phyloP scores from a whole-genome alignment of 331 rosid genomes.

The Arachis monticola region DNA sequence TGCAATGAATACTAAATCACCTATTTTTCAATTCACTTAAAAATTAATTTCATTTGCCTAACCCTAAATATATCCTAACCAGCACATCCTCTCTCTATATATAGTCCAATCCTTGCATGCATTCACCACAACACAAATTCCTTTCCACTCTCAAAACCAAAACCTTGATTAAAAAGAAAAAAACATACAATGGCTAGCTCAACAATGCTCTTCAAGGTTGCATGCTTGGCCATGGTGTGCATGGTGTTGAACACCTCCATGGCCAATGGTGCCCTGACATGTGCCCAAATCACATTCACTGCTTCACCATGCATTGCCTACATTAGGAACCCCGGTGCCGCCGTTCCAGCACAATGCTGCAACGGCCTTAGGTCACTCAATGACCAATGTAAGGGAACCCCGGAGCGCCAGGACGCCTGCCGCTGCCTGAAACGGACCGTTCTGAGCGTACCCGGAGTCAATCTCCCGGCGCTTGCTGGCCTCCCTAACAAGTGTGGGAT shows the following conservation, averaged over 20 bases:
- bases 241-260: conserved; percentile 9
- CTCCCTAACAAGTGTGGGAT: conserved; percentile 31
- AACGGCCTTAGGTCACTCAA: background rate
- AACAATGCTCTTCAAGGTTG: background rate
- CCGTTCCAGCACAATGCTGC: conserved; percentile 35
- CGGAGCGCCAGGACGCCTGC: conserved; percentile 31
- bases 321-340: background rate
- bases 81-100: too few species aligned
- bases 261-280: conserved; percentile 23
- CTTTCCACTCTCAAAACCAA: background rate
- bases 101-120: background rate
- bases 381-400: background rate
- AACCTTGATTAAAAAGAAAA: background rate
- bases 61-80: too few species aligned
- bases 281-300: background rate
- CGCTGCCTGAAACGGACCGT: conserved; percentile 11
- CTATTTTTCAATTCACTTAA: too few species aligned
- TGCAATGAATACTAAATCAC: too few species aligned
- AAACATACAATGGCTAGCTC: conserved; percentile 15
- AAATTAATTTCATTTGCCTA: too few species aligned
- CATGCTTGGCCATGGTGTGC: conserved; percentile 29
- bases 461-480: background rate
- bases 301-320: conserved; percentile 25
- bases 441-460: background rate
- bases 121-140: background rate